phyloP scores from a whole-genome alignment of 495 filamentous ascomycete species.

The Thermothielavioides terrestris region DNA sequence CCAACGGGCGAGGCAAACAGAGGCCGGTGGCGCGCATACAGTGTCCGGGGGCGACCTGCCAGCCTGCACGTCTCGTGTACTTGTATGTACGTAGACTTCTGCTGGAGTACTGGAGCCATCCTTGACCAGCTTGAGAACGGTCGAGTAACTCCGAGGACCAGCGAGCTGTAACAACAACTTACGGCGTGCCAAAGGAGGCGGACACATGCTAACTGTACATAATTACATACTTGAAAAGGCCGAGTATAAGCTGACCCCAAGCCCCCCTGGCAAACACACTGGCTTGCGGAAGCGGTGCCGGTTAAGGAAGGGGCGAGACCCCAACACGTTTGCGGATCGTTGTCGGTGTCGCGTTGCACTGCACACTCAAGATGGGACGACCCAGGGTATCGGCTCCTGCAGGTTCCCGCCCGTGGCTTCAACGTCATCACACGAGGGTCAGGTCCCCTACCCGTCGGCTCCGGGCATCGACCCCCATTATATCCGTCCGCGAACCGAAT shows the following conservation, averaged over 20 bases:
- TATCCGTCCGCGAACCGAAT: background rate
- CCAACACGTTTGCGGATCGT: background rate
- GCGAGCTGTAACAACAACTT: too few species aligned
- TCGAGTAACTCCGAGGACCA: too few species aligned
- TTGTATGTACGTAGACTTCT: background rate
- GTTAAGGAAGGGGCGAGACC: background rate
- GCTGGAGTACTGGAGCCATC: background rate
- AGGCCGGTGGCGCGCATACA: background rate
- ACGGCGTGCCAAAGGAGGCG: too few species aligned
- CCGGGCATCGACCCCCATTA: background rate
- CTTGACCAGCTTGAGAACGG: background rate
- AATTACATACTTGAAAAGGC: too few species aligned
- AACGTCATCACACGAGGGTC: background rate
- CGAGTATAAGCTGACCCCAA: too few species aligned
- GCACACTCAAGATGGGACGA: background rate
- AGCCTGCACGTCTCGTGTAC: background rate
- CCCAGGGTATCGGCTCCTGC: conserved; percentile 5
- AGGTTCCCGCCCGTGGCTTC: background rate
- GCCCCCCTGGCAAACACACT: too few species aligned
- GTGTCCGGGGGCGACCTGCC: background rate
- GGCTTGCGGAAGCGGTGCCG: too few species aligned
- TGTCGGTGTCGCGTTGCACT: background rate
- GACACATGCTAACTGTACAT: too few species aligned
- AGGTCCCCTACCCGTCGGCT: background rate
- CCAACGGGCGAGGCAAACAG: background rate